Evolutionary conservation across 371 early-diverging fungal species (phyloP).

Genomic region (Choanephora cucurbitarum): DNA sequence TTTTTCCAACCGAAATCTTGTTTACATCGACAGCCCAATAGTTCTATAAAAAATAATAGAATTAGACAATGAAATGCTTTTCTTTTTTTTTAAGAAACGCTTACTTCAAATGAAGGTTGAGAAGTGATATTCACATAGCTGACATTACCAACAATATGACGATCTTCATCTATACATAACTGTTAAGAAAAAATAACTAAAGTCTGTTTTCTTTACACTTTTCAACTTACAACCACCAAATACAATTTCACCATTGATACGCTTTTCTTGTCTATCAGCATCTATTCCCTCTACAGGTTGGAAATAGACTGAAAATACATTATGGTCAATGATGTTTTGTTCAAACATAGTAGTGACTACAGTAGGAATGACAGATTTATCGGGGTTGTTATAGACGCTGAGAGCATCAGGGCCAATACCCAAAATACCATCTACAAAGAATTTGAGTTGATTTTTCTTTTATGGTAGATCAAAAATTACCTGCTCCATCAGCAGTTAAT

Average conservation of each 20-base stretch:
- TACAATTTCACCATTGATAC: constrained; percentile 42
- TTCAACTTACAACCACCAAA: constrained; percentile 47
- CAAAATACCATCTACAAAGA: constrained; percentile 39
- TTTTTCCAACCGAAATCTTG: constrained; percentile 23
- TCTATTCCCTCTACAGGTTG: constrained; percentile 21
- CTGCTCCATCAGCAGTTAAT: constrained; percentile 38
- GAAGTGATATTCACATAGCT: constrained; percentile 30
- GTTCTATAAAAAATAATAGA: constrained; percentile 25
- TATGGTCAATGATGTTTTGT: constrained; percentile 29
- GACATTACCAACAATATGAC: constrained; percentile 28
- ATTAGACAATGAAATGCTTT: too few species aligned
- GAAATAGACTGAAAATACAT: constrained; percentile 46
- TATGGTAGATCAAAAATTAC: too few species aligned
- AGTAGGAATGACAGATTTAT: constrained; percentile 32
- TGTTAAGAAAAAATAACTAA: too few species aligned
- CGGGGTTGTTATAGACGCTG: constrained; percentile 37
- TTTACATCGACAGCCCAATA: constrained; percentile 51
- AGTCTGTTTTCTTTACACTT: too few species aligned
- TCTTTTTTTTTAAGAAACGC: background rate
- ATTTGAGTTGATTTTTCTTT: background rate
- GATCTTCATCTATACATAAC: constrained; percentile 29
- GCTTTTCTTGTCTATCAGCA: constrained; percentile 6
- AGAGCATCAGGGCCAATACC: constrained; percentile 46
- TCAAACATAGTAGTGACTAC: constrained; percentile 39
- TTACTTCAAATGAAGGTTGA: constrained; percentile 25